These are phyloP conservation scores for Pelargonium australe DNA, from an alignment of 441 rosid species.

Conservation along the genomic window DNA sequence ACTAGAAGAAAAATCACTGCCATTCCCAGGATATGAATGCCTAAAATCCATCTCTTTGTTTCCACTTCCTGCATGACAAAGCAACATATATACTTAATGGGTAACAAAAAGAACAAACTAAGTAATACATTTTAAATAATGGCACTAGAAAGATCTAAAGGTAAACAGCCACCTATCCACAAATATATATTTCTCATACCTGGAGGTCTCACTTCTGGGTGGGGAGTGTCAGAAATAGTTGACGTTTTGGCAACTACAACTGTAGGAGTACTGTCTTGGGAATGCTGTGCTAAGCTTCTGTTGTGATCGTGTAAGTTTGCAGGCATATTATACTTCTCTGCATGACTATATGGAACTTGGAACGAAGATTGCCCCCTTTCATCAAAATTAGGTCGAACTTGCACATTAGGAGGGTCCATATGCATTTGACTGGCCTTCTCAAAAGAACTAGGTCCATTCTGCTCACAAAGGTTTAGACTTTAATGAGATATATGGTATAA, in stretches of 20 bases:
- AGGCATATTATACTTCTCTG: constrained; percentile 31
- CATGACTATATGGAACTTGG: constrained; percentile 12
- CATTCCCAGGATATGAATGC: constrained; percentile 35
- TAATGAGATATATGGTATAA: too few relatives aligned
- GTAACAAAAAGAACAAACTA: constrained; percentile 11
- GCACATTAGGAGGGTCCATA: constrained; percentile 32
- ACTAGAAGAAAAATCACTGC: constrained; percentile 27
- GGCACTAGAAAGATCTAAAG: too few relatives aligned
- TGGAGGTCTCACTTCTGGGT: constrained; percentile 32
- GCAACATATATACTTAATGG: constrained; percentile 10
- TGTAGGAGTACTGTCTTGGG: constrained; percentile 28
- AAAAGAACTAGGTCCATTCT: constrained; percentile 65
- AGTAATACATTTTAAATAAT: background rate
- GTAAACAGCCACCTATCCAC: constrained; percentile 4
- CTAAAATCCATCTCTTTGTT: constrained; percentile 33
- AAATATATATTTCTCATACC: constrained; percentile 32
- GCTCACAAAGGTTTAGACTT: constrained; percentile 22
- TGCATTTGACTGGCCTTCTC: constrained; percentile 37
- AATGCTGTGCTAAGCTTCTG: constrained; percentile 29
- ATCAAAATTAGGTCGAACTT: constrained; percentile 19
- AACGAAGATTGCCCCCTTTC: constrained; percentile 30
- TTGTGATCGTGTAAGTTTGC: background rate
- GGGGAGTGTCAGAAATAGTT: constrained; percentile 24
- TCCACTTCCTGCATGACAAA: constrained; percentile 36
- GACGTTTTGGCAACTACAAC: constrained; percentile 20